Percentiles rank a stretch among this genome's conserved stretches.
phyloP scores from a whole-genome alignment of 225 moss, liverwort and hornwort species.

The Physcomitrellopsis africana region DNA sequence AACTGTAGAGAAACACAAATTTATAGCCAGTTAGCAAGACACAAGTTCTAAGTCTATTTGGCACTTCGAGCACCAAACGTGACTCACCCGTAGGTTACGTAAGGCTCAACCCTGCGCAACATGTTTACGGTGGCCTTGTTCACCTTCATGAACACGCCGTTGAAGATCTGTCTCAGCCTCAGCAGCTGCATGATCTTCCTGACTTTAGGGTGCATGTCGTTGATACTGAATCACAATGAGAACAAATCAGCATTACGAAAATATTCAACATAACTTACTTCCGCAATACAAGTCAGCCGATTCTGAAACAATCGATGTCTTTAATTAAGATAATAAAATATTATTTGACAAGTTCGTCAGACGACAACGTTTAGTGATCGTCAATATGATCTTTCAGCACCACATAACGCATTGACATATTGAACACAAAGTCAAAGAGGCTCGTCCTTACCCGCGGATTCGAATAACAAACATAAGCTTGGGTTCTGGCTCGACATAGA shows the following conservation, averaged over 20 bases:
- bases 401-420: no score
- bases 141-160: conserved; percentile 92
- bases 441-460: conserved; percentile 57
- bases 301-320: no score
- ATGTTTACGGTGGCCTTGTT: conserved; percentile 85
- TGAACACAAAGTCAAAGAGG: no score
- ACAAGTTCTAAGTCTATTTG: no score
- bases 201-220: conserved; percentile 85
- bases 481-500: conserved; percentile 75
- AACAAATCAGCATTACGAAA: neutral
- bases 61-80: neutral
- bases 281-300: no score
- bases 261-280: no score
- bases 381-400: no score
- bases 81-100: conserved; percentile 79
- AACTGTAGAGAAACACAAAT: neutral
- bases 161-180: conserved; percentile 77
- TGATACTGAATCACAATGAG: conserved; percentile 49
- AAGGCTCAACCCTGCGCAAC: conserved; percentile 84
- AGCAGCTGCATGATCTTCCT: conserved; percentile 78
- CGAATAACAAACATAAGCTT: conserved; percentile 87
- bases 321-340: no score
- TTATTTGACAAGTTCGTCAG: no score
- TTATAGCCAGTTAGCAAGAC: neutral
- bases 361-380: no score